phyloP scores from a whole-genome alignment of 2,329 filamentous ascomycete genomes.

The Verticillium zaregamsianum region DNA sequence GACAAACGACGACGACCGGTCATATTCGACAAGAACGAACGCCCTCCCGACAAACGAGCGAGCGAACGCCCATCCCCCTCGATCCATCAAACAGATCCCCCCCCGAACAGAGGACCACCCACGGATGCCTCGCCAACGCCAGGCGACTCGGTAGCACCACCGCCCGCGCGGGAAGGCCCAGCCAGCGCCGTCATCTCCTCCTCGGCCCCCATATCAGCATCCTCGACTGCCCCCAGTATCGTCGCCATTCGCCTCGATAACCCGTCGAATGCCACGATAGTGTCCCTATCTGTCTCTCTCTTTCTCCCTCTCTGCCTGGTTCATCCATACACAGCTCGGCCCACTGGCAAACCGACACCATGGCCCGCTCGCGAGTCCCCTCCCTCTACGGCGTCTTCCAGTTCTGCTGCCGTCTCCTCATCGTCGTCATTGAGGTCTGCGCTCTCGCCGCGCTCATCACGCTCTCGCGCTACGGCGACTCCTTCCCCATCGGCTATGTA shows the following conservation, averaged over 20 bases:
- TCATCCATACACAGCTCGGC: not conserved
- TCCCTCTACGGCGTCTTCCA: conserved; percentile 14
- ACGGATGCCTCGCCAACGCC: not conserved
- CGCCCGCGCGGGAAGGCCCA: not conserved
- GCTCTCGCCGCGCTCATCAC: conserved; percentile 13
- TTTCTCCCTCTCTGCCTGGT: too few relatives aligned
- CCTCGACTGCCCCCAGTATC: too few relatives aligned
- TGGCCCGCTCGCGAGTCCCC: conserved; percentile 13
- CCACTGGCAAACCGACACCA: not conserved
- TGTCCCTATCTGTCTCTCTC: not conserved
- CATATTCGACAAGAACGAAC: not conserved
- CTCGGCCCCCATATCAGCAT: not conserved
- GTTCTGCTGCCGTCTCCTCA: conserved; percentile 13
- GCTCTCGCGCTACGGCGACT: conserved; percentile 10
- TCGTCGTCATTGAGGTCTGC: conserved; percentile 15
- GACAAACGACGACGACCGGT: not conserved
- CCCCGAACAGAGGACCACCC: not conserved
- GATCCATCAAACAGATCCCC: not conserved
- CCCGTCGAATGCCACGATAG: not conserved
- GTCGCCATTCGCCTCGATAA: not conserved
- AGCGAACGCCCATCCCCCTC: not conserved
- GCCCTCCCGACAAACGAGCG: not conserved
- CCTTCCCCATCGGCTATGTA: conserved; percentile 12
- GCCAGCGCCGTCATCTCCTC: not conserved
- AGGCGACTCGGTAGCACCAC: not conserved